phyloP scores from a whole-genome alignment of 2,329 filamentous ascomycete genomes.

The Calonectria honghensis region DNA sequence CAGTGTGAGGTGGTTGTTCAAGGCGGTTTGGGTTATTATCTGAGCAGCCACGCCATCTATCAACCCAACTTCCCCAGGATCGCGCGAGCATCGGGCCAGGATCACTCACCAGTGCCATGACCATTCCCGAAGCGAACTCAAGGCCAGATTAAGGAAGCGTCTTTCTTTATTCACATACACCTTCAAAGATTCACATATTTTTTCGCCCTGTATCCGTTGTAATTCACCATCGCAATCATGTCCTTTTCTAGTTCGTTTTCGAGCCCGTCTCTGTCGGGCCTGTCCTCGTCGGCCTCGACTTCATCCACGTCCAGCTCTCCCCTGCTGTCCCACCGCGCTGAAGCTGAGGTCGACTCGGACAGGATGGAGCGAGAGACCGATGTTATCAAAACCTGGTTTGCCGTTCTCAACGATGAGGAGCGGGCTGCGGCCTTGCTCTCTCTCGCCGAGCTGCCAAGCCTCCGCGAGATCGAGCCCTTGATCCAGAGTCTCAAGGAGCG shows the following conservation, averaged over 20 bases:
- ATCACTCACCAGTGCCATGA: slow-evolving; percentile 41
- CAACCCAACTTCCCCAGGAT: slow-evolving; percentile 45
- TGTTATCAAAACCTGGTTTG: slow-evolving; percentile 54
- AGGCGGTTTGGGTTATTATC: slow-evolving; percentile 46
- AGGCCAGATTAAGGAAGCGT: slow-evolving; percentile 18
- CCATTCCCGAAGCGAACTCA: slow-evolving; percentile 36
- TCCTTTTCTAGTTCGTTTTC: slow-evolving; percentile 12
- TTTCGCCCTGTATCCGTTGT: slow-evolving; percentile 24
- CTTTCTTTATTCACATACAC: slow-evolving; percentile 24
- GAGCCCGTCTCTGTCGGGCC: slow-evolving; percentile 23
- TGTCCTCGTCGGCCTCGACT: slow-evolving; percentile 48
- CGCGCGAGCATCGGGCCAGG: slow-evolving; percentile 41
- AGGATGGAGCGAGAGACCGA: slow-evolving; percentile 49
- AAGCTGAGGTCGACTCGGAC: slow-evolving; percentile 34
- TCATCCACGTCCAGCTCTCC: slow-evolving; percentile 51
- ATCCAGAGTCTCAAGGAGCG: slow-evolving; percentile 54
- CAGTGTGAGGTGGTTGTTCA: slow-evolving; percentile 52
- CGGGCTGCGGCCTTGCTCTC: slow-evolving; percentile 48
- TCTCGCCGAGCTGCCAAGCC: slow-evolving; percentile 51
- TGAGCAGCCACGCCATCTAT: slow-evolving; percentile 53
- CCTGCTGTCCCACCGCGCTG: slow-evolving; percentile 44
- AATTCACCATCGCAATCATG: slow-evolving; percentile 18
- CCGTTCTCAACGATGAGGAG: slow-evolving; percentile 51
- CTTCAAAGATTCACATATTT: slow-evolving; percentile 27
- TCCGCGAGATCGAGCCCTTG: slow-evolving; percentile 54